phyloP scores from a whole-genome alignment of 1,284 basidiomycete genomes.

The Irpex lacteus region DNA sequence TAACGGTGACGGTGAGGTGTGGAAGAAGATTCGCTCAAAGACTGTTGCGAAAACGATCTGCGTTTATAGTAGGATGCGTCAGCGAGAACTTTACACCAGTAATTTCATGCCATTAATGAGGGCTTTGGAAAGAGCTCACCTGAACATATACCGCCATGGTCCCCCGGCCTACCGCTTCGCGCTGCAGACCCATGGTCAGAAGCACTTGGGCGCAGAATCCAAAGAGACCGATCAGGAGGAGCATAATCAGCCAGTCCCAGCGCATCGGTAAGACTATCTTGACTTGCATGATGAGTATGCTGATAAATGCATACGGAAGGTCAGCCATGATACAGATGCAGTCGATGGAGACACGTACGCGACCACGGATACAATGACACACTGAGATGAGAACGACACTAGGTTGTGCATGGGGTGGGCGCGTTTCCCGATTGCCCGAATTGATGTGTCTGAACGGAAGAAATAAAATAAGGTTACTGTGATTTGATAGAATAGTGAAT shows the following conservation, averaged over 20 bases:
- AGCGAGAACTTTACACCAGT: too few species aligned
- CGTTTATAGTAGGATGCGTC: too few species aligned
- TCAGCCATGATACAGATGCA: not conserved
- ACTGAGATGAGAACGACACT: slow-evolving; percentile 63
- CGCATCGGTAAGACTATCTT: slow-evolving; percentile 46
- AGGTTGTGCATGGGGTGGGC: slow-evolving; percentile 77
- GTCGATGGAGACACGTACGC: slow-evolving; percentile 35
- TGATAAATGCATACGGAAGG: slow-evolving; percentile 19
- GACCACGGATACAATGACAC: slow-evolving; percentile 51
- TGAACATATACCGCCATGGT: slow-evolving; percentile 62
- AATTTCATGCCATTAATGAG: not conserved
- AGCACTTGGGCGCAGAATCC: slow-evolving; percentile 63
- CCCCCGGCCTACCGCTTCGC: slow-evolving; percentile 61
- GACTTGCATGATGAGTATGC: slow-evolving; percentile 41
- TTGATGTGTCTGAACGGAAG: slow-evolving; percentile 48
- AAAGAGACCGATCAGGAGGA: slow-evolving; percentile 50
- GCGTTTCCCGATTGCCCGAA: slow-evolving; percentile 70
- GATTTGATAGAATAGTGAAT: not conserved
- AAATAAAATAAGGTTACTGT: not conserved
- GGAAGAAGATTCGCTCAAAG: slow-evolving; percentile 61
- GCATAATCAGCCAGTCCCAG: slow-evolving; percentile 42
- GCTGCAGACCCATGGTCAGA: slow-evolving; percentile 62
- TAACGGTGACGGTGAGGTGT: slow-evolving; percentile 46
- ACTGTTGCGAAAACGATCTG: slow-evolving; percentile 62
- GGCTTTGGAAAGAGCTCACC: slow-evolving; percentile 26